These are phyloP conservation scores for Tuber borchii DNA, from an alignment of 495 filamentous ascomycete species.

Conservation along the genomic window DNA sequence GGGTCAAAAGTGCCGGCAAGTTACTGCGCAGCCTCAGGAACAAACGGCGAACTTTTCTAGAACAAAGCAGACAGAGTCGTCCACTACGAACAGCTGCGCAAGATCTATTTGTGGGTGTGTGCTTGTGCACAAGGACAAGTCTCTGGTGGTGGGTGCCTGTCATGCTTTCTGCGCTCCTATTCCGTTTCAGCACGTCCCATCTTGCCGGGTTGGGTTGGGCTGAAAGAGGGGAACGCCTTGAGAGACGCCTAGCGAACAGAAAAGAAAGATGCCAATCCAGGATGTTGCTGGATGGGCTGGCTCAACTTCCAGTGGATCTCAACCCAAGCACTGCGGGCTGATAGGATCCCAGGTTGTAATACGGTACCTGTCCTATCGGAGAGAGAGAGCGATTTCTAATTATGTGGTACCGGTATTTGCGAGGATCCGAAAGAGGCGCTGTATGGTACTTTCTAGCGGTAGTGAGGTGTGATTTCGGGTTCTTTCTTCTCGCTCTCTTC, in stretches of 20 bases:
- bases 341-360: neutral
- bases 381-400: neutral
- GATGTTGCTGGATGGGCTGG: neutral
- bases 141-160: neutral
- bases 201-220: neutral
- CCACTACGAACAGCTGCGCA: neutral
- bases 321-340: neutral
- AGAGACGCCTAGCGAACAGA: neutral
- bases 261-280: neutral
- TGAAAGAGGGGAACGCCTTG: neutral
- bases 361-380: neutral
- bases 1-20: neutral
- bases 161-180: neutral
- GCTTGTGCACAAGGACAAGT: neutral
- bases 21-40: constrained; percentile 1
- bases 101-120: constrained; percentile 4
- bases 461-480: neutral
- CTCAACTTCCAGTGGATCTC: neutral
- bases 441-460: neutral
- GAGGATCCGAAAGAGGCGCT: neutral
- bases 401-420: neutral
- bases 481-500: neutral
- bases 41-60: constrained; percentile 1
- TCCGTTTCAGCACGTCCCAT: neutral
- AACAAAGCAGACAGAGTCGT: neutral